phyloP scores from a whole-genome alignment of 345 rosid species.

The Melaleuca quinquenervia region DNA sequence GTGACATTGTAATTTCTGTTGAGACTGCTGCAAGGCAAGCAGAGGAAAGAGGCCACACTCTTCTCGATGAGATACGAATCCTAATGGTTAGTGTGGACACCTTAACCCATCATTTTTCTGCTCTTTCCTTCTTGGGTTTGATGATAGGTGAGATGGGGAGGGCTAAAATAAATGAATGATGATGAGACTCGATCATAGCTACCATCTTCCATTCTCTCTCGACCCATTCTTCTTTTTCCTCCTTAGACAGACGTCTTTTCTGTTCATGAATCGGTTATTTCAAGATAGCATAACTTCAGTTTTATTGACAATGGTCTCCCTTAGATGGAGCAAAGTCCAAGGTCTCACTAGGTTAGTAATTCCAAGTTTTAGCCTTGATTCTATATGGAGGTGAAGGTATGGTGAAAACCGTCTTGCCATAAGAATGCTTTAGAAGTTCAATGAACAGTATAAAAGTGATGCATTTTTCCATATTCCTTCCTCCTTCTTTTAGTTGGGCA shows the following conservation, averaged over 20 bases:
- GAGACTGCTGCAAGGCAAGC: slow-evolving; percentile 95
- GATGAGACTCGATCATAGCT: not conserved
- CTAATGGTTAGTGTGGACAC: slow-evolving; percentile 56
- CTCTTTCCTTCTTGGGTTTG: not conserved
- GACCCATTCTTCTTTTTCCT: not conserved
- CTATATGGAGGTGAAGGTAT: not conserved
- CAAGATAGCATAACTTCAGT: not conserved
- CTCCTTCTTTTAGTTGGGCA: not conserved
- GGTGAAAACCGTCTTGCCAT: not conserved
- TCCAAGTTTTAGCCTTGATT: not conserved
- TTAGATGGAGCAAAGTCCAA: not conserved
- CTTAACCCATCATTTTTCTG: not conserved
- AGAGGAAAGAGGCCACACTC: slow-evolving; percentile 78
- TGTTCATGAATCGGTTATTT: not conserved
- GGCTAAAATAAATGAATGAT: not conserved
- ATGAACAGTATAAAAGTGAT: not conserved
- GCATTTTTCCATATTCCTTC: not conserved
- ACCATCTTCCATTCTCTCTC: not conserved
- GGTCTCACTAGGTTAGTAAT: not conserved
- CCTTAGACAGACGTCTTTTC: not conserved
- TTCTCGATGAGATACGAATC: slow-evolving; percentile 87
- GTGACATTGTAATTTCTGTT: slow-evolving; percentile 86
- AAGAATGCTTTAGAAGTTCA: not conserved
- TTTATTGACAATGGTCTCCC: not conserved
- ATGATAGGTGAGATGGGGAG: not conserved